phyloP scores from a whole-genome alignment of 495 filamentous ascomycete genomes.

The Hyaloscypha variabilis region DNA sequence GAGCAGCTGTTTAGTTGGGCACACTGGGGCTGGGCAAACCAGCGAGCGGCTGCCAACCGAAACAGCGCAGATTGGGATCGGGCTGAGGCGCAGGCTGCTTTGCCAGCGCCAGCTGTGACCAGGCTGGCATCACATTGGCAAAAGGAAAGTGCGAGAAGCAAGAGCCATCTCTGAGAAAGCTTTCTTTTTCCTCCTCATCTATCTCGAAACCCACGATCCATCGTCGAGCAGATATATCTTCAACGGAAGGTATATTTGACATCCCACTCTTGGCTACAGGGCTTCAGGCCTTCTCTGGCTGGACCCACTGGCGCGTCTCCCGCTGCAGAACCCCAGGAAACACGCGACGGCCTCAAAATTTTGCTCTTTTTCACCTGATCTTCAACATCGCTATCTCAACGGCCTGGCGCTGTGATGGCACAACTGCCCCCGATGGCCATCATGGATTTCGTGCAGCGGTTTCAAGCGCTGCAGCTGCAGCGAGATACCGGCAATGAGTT shows the following conservation, averaged over 20 bases:
- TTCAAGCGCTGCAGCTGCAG: constrained; percentile 38
- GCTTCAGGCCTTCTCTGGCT: not conserved
- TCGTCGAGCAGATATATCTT: not conserved
- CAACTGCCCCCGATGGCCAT: constrained; percentile 29
- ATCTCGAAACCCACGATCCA: not conserved
- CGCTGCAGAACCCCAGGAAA: not conserved
- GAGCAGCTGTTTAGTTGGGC: not conserved
- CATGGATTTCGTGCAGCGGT: constrained; percentile 46
- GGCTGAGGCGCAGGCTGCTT: not conserved
- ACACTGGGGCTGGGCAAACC: not conserved
- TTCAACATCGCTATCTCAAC: not conserved
- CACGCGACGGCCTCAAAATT: constrained; percentile 1
- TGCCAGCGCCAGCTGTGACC: constrained; percentile 1
- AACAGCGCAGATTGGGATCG: not conserved
- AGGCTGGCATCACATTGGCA: not conserved
- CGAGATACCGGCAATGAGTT: constrained; percentile 40
- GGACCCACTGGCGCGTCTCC: constrained; percentile 8
- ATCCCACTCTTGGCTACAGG: not conserved
- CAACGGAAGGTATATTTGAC: not conserved
- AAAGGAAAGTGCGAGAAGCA: constrained; percentile 2
- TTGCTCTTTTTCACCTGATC: not conserved
- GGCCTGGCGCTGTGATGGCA: constrained; percentile 10
- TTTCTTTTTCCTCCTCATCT: not conserved
- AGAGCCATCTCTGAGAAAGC: not conserved
- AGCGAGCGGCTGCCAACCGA: constrained; percentile 8